Conservation (phyloP, 2,329 filamentous ascomycete genomes). For the Thermoascus crustaceus region DNA sequence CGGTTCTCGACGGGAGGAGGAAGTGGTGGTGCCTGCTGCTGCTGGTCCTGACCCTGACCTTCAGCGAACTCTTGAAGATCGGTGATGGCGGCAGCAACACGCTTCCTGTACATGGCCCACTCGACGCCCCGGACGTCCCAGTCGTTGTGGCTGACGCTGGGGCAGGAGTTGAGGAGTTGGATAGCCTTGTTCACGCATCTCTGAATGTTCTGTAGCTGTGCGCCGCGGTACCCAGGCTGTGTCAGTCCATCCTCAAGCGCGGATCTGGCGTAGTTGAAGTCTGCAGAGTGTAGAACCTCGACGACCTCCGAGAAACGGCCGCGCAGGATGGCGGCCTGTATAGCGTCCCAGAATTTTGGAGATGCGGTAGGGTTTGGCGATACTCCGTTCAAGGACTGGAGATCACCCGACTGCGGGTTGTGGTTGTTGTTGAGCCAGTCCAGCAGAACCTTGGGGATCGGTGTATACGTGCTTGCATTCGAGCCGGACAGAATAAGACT, state of each 20-base stretch:
- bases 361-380: constrained; percentile 69
- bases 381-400: constrained; percentile 55
- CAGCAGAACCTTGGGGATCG: constrained; percentile 70
- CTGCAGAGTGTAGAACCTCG: constrained; percentile 62
- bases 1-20: constrained; percentile 31
- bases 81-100: constrained; percentile 59
- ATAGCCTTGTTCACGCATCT: constrained; percentile 61
- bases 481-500: constrained; percentile 22
- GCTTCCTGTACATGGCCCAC: constrained; percentile 76
- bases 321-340: constrained; percentile 66
- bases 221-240: constrained; percentile 61
- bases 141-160: constrained; percentile 53
- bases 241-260: constrained; percentile 55
- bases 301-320: constrained; percentile 63
- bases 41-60: constrained; percentile 57
- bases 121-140: constrained; percentile 79
- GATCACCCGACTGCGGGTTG: constrained; percentile 60
- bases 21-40: constrained; percentile 31
- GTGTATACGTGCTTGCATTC: constrained; percentile 19
- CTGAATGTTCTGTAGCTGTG: constrained; percentile 70
- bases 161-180: constrained; percentile 63
- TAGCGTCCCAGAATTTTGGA: constrained; percentile 72
- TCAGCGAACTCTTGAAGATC: constrained; percentile 73
- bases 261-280: constrained; percentile 67
- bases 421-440: constrained; percentile 75